Evolutionary conservation across 2,329 filamentous ascomycete species (phyloP), one percentile per base, ranked within the genome.

Genomic region (Nannizzia gypsea): DNA sequence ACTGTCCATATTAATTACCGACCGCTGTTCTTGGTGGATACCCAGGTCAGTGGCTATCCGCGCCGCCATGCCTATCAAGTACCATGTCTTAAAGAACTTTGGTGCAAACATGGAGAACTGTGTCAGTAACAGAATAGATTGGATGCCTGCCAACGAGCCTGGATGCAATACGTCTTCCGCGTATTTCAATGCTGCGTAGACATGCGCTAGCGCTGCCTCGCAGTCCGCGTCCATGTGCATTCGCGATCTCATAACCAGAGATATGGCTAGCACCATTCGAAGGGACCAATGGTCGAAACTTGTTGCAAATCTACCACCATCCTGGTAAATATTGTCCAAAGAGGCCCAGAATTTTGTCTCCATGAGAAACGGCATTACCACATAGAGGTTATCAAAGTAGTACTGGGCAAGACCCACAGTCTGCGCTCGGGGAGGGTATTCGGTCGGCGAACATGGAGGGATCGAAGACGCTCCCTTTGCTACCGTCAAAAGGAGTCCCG

Each of bases 101-200:
- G 92, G 91, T 67, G 97, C 91, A 56, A 96, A 79, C 77, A 93
- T 88, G 2, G 92, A 86, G 71, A 96, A 97, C 66, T 95, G 85
- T 0, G 90, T 90, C 58, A 97, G 81, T 1, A 97, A 78, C 1
- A 96, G 74, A 22, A 97, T 79, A 0, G 90, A 90, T 71, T 96
- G 91, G 15, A 97, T 90, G 66, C 93, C 92, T 1, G 83, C 82
- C 24, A 90, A 83, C 59, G 90, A 89, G 20, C 92, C 92, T 0
- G 92, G 92, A 66, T 86, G 86, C 24, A 99, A 79, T 6, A 95
- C 91, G 55, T 85, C 81, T 68, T 96, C 90, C 0, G 90, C 87
- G 68, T 90, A 84, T 22, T 83, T 81, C 63, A 97, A 76, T 1
- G 92, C 92, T 17, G 79, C 80, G 61, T 78, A 80, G 24, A 85